phyloP scores from a whole-genome alignment of 495 filamentous ascomycete genomes.

The Penicillium simplicissimum region DNA sequence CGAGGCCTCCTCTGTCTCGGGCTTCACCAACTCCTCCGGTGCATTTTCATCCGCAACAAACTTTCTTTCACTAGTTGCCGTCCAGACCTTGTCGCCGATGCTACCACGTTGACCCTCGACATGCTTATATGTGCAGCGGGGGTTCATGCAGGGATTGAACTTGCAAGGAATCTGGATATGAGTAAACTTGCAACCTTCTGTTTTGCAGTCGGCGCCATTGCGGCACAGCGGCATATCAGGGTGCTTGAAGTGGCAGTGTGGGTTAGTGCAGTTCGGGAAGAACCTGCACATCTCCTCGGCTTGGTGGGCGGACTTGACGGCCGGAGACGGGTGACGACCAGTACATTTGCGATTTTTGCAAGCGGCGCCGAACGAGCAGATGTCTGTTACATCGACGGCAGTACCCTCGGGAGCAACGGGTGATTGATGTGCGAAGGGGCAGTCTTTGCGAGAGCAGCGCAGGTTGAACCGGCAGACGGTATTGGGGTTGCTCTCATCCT shows the following conservation, averaged over 20 bases:
- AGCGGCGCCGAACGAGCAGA: conserved; percentile 80
- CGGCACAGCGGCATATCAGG: conserved; percentile 78
- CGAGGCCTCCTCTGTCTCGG: conserved; percentile 48
- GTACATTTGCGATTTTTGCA: conserved; percentile 96
- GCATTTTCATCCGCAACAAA: conserved; percentile 72
- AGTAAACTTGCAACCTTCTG: conserved; percentile 84
- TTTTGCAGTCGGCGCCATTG: conserved; percentile 88
- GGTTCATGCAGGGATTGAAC: conserved; percentile 87
- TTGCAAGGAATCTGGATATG: conserved; percentile 83
- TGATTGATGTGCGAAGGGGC: conserved; percentile 91
- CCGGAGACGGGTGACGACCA: conserved; percentile 88
- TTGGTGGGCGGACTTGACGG: conserved; percentile 72
- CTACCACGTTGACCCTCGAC: conserved; percentile 78
- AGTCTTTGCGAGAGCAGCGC: conserved; percentile 82
- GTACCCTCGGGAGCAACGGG: conserved; percentile 82
- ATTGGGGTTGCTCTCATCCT: conserved; percentile 56
- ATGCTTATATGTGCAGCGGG: conserved; percentile 84
- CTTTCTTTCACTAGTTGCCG: conserved; percentile 85
- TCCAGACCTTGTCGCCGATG: conserved; percentile 94
- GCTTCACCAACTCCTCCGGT: conserved; percentile 78
- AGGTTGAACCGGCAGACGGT: conserved; percentile 80
- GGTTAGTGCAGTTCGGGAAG: conserved; percentile 90
- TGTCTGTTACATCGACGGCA: conserved; percentile 76
- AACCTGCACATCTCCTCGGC: conserved; percentile 88
- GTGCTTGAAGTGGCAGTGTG: conserved; percentile 83